Base-by-base conservation (phyloP, 2,329 filamentous ascomycete genomes). In the Fusarium setosum region DNA sequence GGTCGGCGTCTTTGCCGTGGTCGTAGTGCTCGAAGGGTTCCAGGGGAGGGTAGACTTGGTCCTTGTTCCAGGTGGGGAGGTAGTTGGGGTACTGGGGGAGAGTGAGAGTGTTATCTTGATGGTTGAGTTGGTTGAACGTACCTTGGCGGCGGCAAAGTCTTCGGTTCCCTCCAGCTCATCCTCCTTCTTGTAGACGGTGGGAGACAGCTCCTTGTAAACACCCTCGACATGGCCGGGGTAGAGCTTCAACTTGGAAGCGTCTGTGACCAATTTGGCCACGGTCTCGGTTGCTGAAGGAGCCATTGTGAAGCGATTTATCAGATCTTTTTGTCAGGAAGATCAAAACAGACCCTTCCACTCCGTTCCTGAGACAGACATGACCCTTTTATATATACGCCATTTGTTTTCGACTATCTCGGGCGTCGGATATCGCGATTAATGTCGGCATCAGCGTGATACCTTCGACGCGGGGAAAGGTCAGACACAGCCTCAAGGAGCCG, bases 1-100 rank as follows among this genome's bases (percentile, higher is more conserved):
- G 81, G 73, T 94, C 90, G 44, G 92, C 92, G 69, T 93, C 89
- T 70, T 90, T 89, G 69, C 92, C 92, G 70, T 91, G 91, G 56
- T 95, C 92, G 64, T 87, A 86, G 74, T 93, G 90, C 73, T 90
- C 84, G 70, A 93, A 94, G 1, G 85, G 86, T 63, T 89, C 80
- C 8, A 92, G 83, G 7, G 91, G 89, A 56, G 87, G 83, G 70
- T 89, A 92, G 65, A 83, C 83, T 76, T 89, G 85, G 64, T 88
- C 82, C 37, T 83, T 82, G 71, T 91, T 84, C 90, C 90, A 93
- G 3, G 87, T 88, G 3, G 91, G 90, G 9, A 93, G 84, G 74
- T 94, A 94, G 72, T 93, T 83, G 5, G 88, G 88, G 67, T 92
- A 94, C 73, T 88, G 32, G 15, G 6, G 12, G 24, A 15, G 55